phyloP scores from a whole-genome alignment of 2,329 filamentous ascomycete genomes.

The Apiospora marii region DNA sequence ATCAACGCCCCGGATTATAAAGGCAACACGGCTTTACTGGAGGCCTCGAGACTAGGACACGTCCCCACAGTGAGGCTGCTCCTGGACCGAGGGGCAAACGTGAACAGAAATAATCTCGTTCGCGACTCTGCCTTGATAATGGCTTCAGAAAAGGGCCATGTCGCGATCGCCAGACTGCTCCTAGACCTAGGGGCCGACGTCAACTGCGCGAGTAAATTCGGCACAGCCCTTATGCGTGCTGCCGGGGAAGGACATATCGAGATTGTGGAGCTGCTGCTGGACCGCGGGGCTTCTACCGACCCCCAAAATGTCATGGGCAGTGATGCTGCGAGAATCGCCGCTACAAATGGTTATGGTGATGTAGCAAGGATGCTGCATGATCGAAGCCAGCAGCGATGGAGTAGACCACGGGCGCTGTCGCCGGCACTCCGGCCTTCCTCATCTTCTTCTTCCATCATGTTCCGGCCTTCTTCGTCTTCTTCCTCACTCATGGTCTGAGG shows the following conservation, averaged over 20 bases:
- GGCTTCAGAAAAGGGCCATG: neutral
- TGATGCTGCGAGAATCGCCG: no score
- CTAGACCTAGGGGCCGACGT: neutral
- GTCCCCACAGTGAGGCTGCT: no score
- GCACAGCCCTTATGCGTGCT: neutral
- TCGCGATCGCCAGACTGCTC: neutral
- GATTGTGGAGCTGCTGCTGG: neutral
- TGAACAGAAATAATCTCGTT: neutral
- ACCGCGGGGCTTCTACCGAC: neutral
- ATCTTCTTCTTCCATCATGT: no score
- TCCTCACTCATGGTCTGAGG: no score
- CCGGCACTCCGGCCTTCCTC: no score
- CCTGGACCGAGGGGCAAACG: neutral
- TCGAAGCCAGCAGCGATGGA: neutral
- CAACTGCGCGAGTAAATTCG: neutral
- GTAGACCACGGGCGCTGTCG: no score
- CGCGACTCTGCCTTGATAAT: neutral
- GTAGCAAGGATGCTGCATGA: no score
- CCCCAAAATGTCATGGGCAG: no score
- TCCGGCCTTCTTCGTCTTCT: no score
- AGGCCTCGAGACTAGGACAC: no score
- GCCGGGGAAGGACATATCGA: neutral
- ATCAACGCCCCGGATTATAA: neutral
- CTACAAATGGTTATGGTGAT: no score
- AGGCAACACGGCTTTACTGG: no score